Base-by-base conservation (phyloP, 306 rosid genomes). In the Mucuna pruriens region DNA sequence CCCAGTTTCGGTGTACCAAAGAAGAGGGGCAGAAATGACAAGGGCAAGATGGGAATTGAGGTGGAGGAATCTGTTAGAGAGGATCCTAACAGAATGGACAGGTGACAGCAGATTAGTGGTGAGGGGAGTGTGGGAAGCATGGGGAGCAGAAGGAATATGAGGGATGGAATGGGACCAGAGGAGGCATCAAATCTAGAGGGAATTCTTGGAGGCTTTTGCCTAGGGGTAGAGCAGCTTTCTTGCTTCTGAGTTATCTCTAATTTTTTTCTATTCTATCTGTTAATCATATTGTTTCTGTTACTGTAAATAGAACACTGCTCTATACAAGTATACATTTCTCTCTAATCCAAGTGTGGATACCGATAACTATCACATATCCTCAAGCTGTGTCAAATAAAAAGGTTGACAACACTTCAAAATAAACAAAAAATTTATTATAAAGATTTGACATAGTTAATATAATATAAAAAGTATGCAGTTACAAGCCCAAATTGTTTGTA, bases 351-450 rank as follows among this genome's bases (percentile, higher is more conserved):
- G 29, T 3, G 6, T 55, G n/a, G 20, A 19, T 20, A 55, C 20
- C n/a, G 23, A 6, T 15, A 55, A 4, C 16, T 55, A 55, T 55
- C 63, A 48, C 16, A 17, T 51, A 54, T 54, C 5, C 66, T 48
- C 54, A 69, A 80, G 60, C 74, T 45, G 16, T 31, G 55, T 46
- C 67, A 48, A 80, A 33, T 54, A 67, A 46, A 61, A 45, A 40
- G 44, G 44, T 71, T 19, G 51, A 7, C 60, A 39, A 45, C 52
- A 75, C 45, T 85, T 38, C 1, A 39, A 31, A 67, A 61, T 55
- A 67, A 77, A 77, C 62, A 61, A 57, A 73, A 63, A 78, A n/a
- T 3, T 75, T 17, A 74, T 26, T 44, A 44, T 44, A 10, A 44
- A 44, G 49, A 8, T 40, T 40, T 40, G 45, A 40, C 20, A n/a